These are phyloP conservation scores for Ambrosiella cleistominuta DNA, from an alignment of 2,329 filamentous ascomycete species.

Conservation along the genomic window DNA sequence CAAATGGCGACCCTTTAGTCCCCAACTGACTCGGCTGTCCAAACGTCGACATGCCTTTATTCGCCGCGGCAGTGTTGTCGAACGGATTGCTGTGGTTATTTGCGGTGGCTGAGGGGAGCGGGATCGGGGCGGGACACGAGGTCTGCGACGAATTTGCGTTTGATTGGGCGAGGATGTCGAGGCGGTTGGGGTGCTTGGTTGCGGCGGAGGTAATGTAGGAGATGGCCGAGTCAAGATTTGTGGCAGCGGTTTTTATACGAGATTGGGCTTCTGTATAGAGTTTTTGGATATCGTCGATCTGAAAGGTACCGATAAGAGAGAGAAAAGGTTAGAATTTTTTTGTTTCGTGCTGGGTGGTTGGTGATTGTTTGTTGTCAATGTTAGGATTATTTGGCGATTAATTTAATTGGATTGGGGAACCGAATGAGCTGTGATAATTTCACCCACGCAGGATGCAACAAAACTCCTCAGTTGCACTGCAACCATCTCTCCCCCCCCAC, in stretches of 20 bases:
- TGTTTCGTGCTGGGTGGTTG: not conserved
- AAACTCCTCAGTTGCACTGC: too few relatives aligned
- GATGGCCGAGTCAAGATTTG: conserved; percentile 53
- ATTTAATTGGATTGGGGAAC: too few relatives aligned
- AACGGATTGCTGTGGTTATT: not conserved
- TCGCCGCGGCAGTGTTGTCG: conserved; percentile 27
- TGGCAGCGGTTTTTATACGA: conserved; percentile 55
- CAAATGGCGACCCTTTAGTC: conserved; percentile 21
- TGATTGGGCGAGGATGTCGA: conserved; percentile 40
- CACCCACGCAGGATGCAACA: too few relatives aligned
- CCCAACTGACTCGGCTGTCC: conserved; percentile 27
- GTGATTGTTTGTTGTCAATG: not conserved
- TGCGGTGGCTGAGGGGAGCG: not conserved
- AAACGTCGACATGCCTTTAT: conserved; percentile 16
- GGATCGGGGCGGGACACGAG: conserved; percentile 16
- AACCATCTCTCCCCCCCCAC: too few relatives aligned
- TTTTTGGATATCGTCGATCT: conserved; percentile 43
- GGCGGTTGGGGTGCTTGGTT: conserved; percentile 58
- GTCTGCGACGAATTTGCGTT: conserved; percentile 22
- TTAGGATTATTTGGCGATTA: too few relatives aligned
- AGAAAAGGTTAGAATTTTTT: conserved; percentile 13
- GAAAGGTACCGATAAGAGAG: not conserved
- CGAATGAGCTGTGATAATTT: too few relatives aligned
- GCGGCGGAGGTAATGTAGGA: conserved; percentile 48
- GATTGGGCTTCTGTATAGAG: conserved; percentile 47